A percentile compares a stretch with the other conserved stretches of the same genome.
Evolutionary conservation across 352 stramenopile genomes (phyloP).

Genomic region (Globisporangium splendens): DNA sequence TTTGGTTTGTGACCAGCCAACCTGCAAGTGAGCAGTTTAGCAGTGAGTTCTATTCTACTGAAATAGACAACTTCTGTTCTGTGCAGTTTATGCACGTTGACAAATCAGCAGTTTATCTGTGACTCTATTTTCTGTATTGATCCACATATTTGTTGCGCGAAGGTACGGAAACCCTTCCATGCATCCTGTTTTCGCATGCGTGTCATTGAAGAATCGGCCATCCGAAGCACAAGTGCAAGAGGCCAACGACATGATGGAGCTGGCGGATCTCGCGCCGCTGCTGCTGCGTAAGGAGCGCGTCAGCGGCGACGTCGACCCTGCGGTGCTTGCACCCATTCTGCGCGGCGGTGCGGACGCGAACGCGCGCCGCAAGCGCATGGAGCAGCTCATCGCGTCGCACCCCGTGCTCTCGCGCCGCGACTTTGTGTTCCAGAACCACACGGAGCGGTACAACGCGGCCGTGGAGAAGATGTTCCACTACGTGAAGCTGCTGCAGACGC

Average conservation of each 20-base stretch:
- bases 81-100: no score
- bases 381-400: constrained; percentile 17
- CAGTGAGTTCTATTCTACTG: no score
- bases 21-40: no score
- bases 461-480: constrained; percentile 37
- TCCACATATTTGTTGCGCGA: no score
- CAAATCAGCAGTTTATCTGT: no score
- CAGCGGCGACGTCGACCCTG: constrained; percentile 10
- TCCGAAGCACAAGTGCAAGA: no score
- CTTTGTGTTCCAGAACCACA: constrained; percentile 45
- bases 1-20: no score
- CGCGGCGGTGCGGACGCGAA: constrained; percentile 13
- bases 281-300: constrained; percentile 20
- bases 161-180: no score
- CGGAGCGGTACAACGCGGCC: constrained; percentile 24
- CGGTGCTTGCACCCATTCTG: constrained; percentile 10
- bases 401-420: constrained; percentile 43
- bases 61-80: no score
- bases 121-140: no score
- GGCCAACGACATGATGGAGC: constrained; percentile 10
- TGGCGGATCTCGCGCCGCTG: constrained; percentile 20
- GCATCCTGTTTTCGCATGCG: no score
- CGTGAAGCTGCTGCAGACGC: constrained; percentile 31
- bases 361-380: constrained; percentile 11
- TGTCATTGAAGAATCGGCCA: no score